Evolutionary conservation across 305 asterid genomes (phyloP).

Genomic region (Solanum hybrid): DNA sequence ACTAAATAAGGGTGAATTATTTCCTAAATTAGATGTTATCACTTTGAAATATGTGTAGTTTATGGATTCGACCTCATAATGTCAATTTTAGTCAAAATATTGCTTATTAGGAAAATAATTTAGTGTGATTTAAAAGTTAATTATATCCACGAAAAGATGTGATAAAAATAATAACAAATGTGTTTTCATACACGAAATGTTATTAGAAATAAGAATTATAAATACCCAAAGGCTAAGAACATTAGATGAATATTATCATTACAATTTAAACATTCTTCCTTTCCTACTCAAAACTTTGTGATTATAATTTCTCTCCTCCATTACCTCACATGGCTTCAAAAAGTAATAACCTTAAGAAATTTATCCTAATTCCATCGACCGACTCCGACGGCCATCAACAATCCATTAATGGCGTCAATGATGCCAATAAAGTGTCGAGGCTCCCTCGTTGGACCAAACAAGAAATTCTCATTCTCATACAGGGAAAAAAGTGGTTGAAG

Average conservation of each 20-base stretch:
- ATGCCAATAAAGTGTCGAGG: slow-evolving; percentile 38
- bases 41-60: background rate
- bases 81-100: background rate
- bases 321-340: background rate
- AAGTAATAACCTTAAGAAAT: slow-evolving; percentile 43
- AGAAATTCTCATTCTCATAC: slow-evolving; percentile 73
- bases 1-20: background rate
- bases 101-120: background rate
- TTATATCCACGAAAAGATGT: background rate
- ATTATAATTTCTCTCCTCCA: background rate
- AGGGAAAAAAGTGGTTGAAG: slow-evolving; percentile 71
- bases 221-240: background rate
- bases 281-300: background rate
- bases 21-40: background rate
- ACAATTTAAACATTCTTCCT: background rate
- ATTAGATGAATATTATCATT: too few relatives aligned
- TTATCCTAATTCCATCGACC: slow-evolving; percentile 34
- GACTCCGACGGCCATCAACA: slow-evolving; percentile 28
- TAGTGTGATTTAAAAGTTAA: too few relatives aligned
- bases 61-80: background rate
- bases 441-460: slow-evolving; percentile 85
- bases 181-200: too few relatives aligned
- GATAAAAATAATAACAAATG: background rate
- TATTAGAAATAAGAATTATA: too few relatives aligned
- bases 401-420: slow-evolving; percentile 22